Evolutionary conservation across 2,329 filamentous ascomycete species (phyloP), one percentile per base, ranked within the genome.

Genomic region (Capronia coronata): DNA sequence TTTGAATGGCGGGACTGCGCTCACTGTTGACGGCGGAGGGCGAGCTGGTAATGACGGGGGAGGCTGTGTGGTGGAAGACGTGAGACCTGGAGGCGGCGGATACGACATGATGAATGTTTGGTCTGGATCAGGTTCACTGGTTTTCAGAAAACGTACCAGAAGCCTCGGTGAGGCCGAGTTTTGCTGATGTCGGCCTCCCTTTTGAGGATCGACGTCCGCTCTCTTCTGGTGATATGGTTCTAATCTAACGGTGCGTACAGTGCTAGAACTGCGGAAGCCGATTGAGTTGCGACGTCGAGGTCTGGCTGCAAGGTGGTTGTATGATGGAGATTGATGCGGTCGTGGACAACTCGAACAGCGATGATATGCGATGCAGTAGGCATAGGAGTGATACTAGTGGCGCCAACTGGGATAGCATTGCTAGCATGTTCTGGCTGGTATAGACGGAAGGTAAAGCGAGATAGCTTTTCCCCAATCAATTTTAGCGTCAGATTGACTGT

Each of bases 11-110:
- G 53, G 65, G 51, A 41, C 60, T 14, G 61, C 51, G 48, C 70
- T 68, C 55, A 67, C 67, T 29, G 71, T 65, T 21, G 81, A 74
- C 45, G 82, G 78, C 35, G 87, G 86, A 54, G 87, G 87, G 61
- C 86, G 83, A 56, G 87, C 82, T 58, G 87, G 87, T 32, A 94
- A 83, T 60, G 84, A 87, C 63, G 66, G 78, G 71, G 62, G 71
- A 34, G 69, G 67, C 61, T 64, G 68, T 61, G 66, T 54, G 55
- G 65, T 61, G 46, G 63, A 55, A 62, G 60, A 68, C 56, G 66
- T 70, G 55, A 79, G 72, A 77, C 86, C 86, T 87, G 87, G 84
- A 84, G 85, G 84, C 66, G 83, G 84, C 71, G 86, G 84, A 78
- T 87, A 87, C 71, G 86, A 84, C 87, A 91, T 91, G 73, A 74